phyloP scores from a whole-genome alignment of 2,329 filamentous ascomycete species.

The Epichloe sibirici region DNA sequence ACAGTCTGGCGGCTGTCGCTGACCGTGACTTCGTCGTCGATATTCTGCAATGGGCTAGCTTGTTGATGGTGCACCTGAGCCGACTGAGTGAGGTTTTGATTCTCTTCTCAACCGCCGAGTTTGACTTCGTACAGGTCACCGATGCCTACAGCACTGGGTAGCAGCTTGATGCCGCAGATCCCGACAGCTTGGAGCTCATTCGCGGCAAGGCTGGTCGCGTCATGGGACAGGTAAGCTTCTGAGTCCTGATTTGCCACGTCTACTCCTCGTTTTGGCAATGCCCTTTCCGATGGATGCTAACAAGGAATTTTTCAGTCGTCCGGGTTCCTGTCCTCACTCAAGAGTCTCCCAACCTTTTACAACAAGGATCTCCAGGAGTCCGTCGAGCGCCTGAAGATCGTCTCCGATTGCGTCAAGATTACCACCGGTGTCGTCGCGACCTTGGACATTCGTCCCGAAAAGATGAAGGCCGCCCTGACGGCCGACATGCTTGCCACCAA shows the following conservation, averaged over 20 bases:
- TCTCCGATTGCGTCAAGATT: constrained; percentile 1
- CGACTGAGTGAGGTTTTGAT: not conserved
- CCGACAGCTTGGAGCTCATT: constrained; percentile 14
- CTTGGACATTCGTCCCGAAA: constrained; percentile 3
- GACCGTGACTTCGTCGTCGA: constrained; percentile 66
- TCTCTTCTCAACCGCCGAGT: constrained; percentile 1
- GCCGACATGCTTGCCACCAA: constrained; percentile 9
- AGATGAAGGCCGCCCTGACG: constrained; percentile 5
- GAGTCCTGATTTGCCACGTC: not conserved
- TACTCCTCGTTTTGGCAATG: not conserved
- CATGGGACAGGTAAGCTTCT: constrained; percentile 10
- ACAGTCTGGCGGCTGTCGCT: constrained; percentile 57
- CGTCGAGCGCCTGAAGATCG: not conserved
- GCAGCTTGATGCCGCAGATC: constrained; percentile 3
- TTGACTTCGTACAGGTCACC: not conserved
- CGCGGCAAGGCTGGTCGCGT: constrained; percentile 16
- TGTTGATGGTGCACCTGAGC: constrained; percentile 10
- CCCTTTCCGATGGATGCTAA: not conserved
- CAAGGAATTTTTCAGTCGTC: not conserved
- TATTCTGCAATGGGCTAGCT: constrained; percentile 31
- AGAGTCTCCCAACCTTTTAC: constrained; percentile 2
- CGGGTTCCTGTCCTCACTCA: not conserved
- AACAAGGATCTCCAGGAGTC: constrained; percentile 4
- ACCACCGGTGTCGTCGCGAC: not conserved
- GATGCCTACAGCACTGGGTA: constrained; percentile 1